Conservation (phyloP, 1,284 basidiomycete species). For the Fistulina hepatica region DNA sequence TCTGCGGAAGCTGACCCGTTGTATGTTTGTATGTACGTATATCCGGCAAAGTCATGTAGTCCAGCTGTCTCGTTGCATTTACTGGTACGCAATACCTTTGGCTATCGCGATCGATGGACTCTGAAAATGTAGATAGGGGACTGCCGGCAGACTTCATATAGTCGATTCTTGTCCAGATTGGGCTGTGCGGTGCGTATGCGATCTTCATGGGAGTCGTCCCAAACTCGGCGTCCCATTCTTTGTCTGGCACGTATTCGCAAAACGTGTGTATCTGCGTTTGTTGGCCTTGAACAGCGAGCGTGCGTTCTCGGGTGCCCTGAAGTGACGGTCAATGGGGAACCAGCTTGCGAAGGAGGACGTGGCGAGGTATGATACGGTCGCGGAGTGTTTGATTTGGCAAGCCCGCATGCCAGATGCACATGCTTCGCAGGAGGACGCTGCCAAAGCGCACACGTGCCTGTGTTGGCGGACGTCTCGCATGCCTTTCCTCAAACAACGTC, state of each 20-base stretch:
- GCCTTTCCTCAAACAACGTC: neutral
- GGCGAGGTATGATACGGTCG: neutral
- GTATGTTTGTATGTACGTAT: too few relatives aligned
- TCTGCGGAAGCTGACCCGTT: too few relatives aligned
- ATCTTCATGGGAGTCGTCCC: conserved; percentile 1
- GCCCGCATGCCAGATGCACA: conserved; percentile 1
- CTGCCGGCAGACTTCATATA: too few relatives aligned
- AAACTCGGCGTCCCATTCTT: neutral
- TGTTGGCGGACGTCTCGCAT: neutral
- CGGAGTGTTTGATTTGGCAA: neutral
- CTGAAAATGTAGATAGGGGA: too few relatives aligned
- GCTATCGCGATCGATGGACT: too few relatives aligned
- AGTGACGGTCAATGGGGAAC: neutral
- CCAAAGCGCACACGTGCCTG: neutral
- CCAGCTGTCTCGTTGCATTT: too few relatives aligned
- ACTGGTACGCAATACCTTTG: too few relatives aligned
- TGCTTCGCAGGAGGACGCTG: neutral
- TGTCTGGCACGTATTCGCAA: neutral
- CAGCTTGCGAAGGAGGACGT: neutral
- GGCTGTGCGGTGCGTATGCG: neutral
- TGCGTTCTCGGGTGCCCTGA: neutral
- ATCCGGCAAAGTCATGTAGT: too few relatives aligned
- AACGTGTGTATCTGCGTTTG: neutral
- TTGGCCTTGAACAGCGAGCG: neutral
- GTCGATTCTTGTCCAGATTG: too few relatives aligned